Evolutionary conservation across 2,329 filamentous ascomycete genomes (phyloP), one percentile per base, ranked within the genome.

Genomic region (Cladosporium sp.): DNA sequence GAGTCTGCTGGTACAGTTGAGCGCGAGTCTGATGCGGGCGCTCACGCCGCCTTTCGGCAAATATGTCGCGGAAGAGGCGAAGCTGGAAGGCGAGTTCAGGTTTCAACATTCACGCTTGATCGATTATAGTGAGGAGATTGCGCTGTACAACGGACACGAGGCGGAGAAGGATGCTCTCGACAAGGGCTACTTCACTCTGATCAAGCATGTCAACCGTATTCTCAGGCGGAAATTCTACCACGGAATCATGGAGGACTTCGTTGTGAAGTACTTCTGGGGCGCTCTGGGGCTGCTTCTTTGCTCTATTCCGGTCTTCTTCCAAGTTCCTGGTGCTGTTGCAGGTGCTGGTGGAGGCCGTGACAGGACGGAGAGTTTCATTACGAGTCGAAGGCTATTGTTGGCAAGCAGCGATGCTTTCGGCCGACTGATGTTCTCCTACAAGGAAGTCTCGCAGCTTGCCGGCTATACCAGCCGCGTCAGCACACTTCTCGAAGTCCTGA

Each of bases 221-320:
- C 72, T 98, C 54, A 80, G 91, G 33, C 79, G 88, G 55, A 82
- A 93, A 42, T 87, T 98, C 67, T 97, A 97, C 68, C 92, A 98
- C 67, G 92, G 91, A n/a, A 85, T 98, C 62, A 96, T 97, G 92
- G 93, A 98, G 67, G 93, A 98, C 68, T 98, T 96, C 69, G 89
- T 97, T 51, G 95, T 98, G 70, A 98, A 98, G 70, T 98, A 98
- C 67, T 93, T 97, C 71, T 98, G 93, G 93, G 93, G 93, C 35
- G 92, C 93, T 2, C 70, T 98, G 38, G 93, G 93, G 1, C 78
- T 98, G 56, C 70, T 95, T 56, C 82, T 98, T 8, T 98, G 93
- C 75, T 94, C 89, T 68, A 84, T 95, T 0, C 93, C 93, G 0
- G 92, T 97, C 2, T 98, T 98, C 68, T 87, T 98, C 76, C 92